Evolutionary conservation across 106 monocot species (phyloP).

Genomic region (Dioscorea zingiberensis): DNA sequence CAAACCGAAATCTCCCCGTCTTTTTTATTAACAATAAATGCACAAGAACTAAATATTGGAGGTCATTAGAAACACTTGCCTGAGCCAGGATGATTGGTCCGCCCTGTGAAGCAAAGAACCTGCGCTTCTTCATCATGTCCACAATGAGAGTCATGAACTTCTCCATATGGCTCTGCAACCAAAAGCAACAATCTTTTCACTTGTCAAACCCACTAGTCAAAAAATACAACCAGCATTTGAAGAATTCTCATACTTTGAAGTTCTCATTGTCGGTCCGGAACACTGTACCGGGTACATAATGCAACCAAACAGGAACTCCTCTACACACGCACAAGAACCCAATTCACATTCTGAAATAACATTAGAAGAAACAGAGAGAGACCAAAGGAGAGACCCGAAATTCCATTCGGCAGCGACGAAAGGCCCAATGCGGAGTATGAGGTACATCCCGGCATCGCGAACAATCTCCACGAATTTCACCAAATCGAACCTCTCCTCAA

Average conservation of each 20-base stretch:
- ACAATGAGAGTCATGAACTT: slow-evolving; percentile 75
- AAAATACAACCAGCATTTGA: no score
- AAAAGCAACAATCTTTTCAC: no score
- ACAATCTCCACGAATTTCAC: slow-evolving; percentile 77
- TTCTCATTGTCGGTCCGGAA: slow-evolving; percentile 71
- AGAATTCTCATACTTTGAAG: slow-evolving; percentile 50
- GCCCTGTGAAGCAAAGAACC: slow-evolving; percentile 81
- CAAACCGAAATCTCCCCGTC: no score
- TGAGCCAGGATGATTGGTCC: slow-evolving; percentile 90
- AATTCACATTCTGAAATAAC: neutral
- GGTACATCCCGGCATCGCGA: slow-evolving; percentile 65
- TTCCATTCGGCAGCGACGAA: slow-evolving; percentile 94
- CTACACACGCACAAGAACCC: slow-evolving; percentile 26
- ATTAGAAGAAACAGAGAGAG: neutral
- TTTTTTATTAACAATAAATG: no score
- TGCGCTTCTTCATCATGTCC: slow-evolving; percentile 76
- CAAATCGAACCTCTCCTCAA: slow-evolving; percentile 81
- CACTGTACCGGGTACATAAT: slow-evolving; percentile 77
- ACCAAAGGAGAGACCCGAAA: slow-evolving; percentile 42
- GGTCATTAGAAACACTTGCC: slow-evolving; percentile 16
- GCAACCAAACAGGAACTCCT: slow-evolving; percentile 91
- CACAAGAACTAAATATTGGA: neutral
- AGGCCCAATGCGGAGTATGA: slow-evolving; percentile 93
- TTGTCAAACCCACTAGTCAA: no score
- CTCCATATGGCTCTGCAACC: slow-evolving; percentile 68